Evolutionary conservation across 495 filamentous ascomycete genomes (phyloP), one percentile per base, ranked within the genome.

Genomic region (Penicillium longicatenatum): DNA sequence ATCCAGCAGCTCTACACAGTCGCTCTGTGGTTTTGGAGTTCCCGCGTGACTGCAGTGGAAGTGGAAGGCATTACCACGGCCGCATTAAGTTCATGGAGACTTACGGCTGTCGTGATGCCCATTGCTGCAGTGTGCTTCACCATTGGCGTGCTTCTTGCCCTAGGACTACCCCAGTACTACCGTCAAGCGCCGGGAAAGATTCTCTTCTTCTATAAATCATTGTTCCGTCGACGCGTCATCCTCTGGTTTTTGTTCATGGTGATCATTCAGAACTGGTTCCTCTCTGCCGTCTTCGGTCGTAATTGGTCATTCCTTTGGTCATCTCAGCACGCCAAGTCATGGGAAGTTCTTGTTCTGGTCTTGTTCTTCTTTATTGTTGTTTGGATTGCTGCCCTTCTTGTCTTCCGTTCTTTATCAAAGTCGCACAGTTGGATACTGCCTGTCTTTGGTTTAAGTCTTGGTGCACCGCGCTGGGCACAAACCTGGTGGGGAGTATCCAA

Each of bases 121-220:
- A 75, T 80, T 29, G 63, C 75, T 7, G 43, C 66, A 3, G 69
- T 79, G 47, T 60, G 79, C 4, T 80, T 77, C 76, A 57, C 49
- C 6, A 61, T 80, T 9, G 78, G 76, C 7, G 42, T 77, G 16
- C 46, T 80, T 12, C 53, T 80, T 9, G 76, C 69, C 50, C 74
- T 78, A 35, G 78, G 78, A 9, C 62, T 80, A 29, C 78, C 78
- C 19, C 77, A 78, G 39, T 80, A 79, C 54, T 80, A 80, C 55
- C 77, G 82, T 45, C 86, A 88, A 61, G 71, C 78, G 0, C 88
- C 89, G 0, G 89, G 87, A 50, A 81, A 82, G 33, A 82, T 91
- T 0, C 89, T 89, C 0, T 79, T 76, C 1, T 80, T 80, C 66
- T 80, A 80, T 56, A 68, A 71, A 55, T 77, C 77, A 1, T 69